Conservation (phyloP, 257 asterid genomes). For the Penstemon davidsonii region DNA sequence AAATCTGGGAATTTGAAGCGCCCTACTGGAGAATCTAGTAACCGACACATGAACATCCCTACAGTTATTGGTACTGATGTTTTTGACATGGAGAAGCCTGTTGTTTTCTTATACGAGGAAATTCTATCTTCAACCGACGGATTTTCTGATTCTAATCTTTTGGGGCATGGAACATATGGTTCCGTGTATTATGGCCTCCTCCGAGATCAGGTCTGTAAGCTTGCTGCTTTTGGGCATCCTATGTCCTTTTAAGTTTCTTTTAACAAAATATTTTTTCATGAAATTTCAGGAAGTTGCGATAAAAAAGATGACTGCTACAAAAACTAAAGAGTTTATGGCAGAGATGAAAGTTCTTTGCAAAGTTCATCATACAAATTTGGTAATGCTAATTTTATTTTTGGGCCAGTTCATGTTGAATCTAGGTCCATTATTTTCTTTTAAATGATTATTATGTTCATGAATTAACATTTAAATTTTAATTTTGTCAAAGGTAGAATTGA, state of each 20-base stretch:
- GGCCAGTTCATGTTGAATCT: slow-evolving; percentile 5
- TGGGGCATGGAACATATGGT: slow-evolving; percentile 94
- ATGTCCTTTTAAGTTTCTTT: slow-evolving; percentile 16
- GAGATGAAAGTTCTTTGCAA: slow-evolving; percentile 97
- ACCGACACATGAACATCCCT: slow-evolving; percentile 76
- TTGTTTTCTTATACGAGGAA: slow-evolving; percentile 69
- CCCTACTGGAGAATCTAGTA: slow-evolving; percentile 65
- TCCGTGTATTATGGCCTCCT: slow-evolving; percentile 85
- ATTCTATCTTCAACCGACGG: slow-evolving; percentile 72
- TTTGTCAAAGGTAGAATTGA: slow-evolving; percentile 87
- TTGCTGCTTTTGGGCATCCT: slow-evolving; percentile 12
- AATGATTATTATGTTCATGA: slow-evolving; percentile 19
- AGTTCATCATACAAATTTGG: slow-evolving; percentile 97
- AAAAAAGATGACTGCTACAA: slow-evolving; percentile 86
- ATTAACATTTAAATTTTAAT: slow-evolving; percentile 30
- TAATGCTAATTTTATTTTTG: slow-evolving; percentile 35
- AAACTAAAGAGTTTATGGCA: slow-evolving; percentile 83
- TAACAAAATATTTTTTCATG: slow-evolving; percentile 1
- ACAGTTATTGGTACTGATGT: slow-evolving; percentile 83
- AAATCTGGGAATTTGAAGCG: slow-evolving; percentile 53
- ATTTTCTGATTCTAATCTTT: slow-evolving; percentile 81
- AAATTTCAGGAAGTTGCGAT: slow-evolving; percentile 83
- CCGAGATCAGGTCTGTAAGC: slow-evolving; percentile 73
- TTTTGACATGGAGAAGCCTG: slow-evolving; percentile 89
- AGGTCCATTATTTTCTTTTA: slow-evolving; percentile 3